phyloP scores from a whole-genome alignment of 2,329 filamentous ascomycete species.

The Rachicladosporium sp. region DNA sequence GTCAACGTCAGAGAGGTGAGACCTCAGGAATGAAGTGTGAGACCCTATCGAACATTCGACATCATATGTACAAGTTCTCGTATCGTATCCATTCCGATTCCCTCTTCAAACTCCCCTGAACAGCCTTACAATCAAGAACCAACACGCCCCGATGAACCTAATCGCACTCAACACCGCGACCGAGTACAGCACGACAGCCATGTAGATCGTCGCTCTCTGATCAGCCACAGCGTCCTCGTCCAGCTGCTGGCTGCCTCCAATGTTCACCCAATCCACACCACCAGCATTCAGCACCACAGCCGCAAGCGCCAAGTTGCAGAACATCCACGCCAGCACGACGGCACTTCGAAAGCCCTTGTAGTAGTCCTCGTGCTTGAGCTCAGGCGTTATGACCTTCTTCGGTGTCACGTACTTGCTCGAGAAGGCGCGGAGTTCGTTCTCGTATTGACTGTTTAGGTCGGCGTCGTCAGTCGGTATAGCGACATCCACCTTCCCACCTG shows the following conservation, averaged over 20 bases:
- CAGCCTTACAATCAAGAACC: constrained; percentile 84
- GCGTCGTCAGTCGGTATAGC: constrained; percentile 76
- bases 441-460: constrained; percentile 90
- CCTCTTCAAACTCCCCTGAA: constrained; percentile 44
- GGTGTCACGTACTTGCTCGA: constrained; percentile 61
- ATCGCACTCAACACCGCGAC: constrained; percentile 75
- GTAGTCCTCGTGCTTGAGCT: constrained; percentile 90
- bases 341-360: constrained; percentile 91
- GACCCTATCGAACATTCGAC: no score
- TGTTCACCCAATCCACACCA: constrained; percentile 45
- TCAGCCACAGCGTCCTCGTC: constrained; percentile 36
- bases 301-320: constrained; percentile 80
- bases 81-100: no score
- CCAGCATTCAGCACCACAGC: constrained; percentile 79
- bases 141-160: constrained; percentile 76
- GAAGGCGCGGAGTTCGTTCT: constrained; percentile 68
- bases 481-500: constrained; percentile 90
- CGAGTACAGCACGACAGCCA: constrained; percentile 77
- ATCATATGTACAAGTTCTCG: no score
- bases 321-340: constrained; percentile 91
- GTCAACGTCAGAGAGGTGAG: no score
- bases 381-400: constrained; percentile 46
- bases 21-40: no score
- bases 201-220: constrained; percentile 63
- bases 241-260: constrained; percentile 16